A percentile compares a stretch with the other conserved stretches of the same genome.
Evolutionary conservation across 805 yeast genomes (phyloP).

Genomic region (Metschnikowia lochheadii): DNA sequence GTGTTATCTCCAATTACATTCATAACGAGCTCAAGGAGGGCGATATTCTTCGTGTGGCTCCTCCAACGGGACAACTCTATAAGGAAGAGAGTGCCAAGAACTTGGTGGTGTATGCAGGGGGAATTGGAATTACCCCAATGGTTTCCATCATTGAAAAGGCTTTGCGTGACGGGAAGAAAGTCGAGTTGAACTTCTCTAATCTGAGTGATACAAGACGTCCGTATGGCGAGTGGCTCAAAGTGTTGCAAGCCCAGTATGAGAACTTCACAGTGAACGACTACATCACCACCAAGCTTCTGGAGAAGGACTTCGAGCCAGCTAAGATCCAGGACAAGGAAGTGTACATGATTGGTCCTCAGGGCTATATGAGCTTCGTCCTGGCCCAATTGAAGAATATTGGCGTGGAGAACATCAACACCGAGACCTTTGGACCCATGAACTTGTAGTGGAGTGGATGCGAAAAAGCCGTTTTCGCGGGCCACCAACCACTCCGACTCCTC

Average conservation of each 20-base stretch:
- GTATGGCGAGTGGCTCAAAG: constrained; percentile 21
- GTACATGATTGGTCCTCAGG: constrained; percentile 34
- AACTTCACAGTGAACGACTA: constrained; percentile 21
- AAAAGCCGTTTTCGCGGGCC: neutral
- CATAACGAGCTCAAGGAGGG: constrained; percentile 48
- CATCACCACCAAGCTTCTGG: constrained; percentile 14
- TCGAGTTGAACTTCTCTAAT: constrained; percentile 35
- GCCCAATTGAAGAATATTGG: constrained; percentile 19
- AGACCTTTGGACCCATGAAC: constrained; percentile 32
- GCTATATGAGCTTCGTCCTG: constrained; percentile 27
- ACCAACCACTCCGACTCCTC: too few species aligned
- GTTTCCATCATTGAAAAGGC: constrained; percentile 48
- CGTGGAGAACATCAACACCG: constrained; percentile 19
- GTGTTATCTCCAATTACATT: constrained; percentile 48
- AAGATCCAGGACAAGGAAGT: constrained; percentile 18
- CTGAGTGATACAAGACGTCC: constrained; percentile 19
- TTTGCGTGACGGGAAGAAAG: constrained; percentile 26
- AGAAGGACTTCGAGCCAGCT: constrained; percentile 22
- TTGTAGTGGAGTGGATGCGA: neutral
- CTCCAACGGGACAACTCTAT: constrained; percentile 57
- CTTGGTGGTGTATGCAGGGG: constrained; percentile 50
- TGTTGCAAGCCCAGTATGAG: constrained; percentile 10
- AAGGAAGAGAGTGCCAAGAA: constrained; percentile 29
- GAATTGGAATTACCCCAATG: constrained; percentile 67
- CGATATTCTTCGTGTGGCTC: constrained; percentile 45